A percentile compares a stretch with the other conserved stretches of the same genome.
phyloP scores from a whole-genome alignment of 108 stramenopile genomes.

The Pseudonitzschia multiseries region DNA sequence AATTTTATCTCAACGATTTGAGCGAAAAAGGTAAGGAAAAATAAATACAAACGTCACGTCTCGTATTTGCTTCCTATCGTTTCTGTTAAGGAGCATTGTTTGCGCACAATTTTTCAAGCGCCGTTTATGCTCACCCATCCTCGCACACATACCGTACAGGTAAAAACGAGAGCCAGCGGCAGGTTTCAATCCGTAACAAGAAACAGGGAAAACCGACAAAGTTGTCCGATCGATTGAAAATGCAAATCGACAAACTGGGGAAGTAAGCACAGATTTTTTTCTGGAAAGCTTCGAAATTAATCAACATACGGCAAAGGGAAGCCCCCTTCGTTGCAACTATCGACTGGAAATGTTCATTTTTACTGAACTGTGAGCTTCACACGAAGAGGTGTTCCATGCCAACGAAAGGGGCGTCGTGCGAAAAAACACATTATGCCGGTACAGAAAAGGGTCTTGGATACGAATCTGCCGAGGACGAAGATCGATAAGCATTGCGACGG shows the following conservation, averaged over 20 bases:
- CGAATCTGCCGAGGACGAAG: too few relatives aligned
- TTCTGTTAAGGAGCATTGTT: too few relatives aligned
- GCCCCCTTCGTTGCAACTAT: too few relatives aligned
- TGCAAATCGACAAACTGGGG: constrained; percentile 65
- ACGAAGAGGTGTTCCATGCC: background rate
- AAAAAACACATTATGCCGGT: too few relatives aligned
- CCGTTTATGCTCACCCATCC: background rate
- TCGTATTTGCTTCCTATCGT: too few relatives aligned
- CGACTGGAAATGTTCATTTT: too few relatives aligned
- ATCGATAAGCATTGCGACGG: too few relatives aligned
- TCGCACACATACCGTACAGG: constrained; percentile 15
- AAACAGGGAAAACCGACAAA: constrained; percentile 68
- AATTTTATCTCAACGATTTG: constrained; percentile 74
- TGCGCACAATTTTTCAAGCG: too few relatives aligned
- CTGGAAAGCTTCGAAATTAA: too few relatives aligned
- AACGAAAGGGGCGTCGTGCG: background rate
- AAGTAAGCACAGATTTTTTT: background rate
- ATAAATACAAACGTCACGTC: constrained; percentile 12
- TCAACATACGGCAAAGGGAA: too few relatives aligned
- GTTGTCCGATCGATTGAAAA: constrained; percentile 60
- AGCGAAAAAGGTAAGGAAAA: constrained; percentile 58
- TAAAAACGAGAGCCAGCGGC: constrained; percentile 32
- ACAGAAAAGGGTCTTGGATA: too few relatives aligned
- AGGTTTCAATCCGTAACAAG: constrained; percentile 49
- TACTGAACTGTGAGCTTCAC: background rate